Base-by-base conservation (phyloP, 768 basidiomycete genomes). In the Hericium coralloides region DNA sequence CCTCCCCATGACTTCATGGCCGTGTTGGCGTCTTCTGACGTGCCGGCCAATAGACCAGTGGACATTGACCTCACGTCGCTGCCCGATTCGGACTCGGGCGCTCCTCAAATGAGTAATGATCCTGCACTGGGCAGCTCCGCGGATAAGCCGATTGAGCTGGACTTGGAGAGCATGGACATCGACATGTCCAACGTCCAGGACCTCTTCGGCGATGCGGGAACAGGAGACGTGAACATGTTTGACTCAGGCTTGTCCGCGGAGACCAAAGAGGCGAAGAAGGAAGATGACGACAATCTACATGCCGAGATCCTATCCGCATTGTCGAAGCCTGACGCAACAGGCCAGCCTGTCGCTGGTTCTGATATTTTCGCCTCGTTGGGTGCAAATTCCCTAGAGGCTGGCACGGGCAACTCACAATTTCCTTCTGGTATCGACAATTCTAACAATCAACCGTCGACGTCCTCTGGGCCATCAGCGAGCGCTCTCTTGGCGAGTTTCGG, bases 131-230 rank as follows among this genome's bases (percentile, higher is more conserved):
- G 89, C 14, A 83, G 72, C 64, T 86, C 84, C 6, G 86, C 81
- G 0, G 89, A 92, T 66, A 87, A 87, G 67, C 88, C 89, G 18
- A 90, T 91, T 56, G 89, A 89, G 64, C 76, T 91, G 23, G 87
- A 91, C 66, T 64, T 91, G 55, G 87, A 89, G 52, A 82, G 85
- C 68, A 84, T 88, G 60, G 79, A 85, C 53, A 60, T 60, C 23
- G 82, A 83, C 65, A 84, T 84, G 75, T 59, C 72, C 39, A 66
- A 64, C 43, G 66, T 74, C 3, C 59, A 56, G 4, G 59, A 47
- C 20, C 56, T 54, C 22, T 61, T 61, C 52, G 36, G 55, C 15
- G 49, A 53, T 41, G 12, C 48, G n/a, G 41, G 41, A 17, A 43
- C 41, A 43, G 41, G 31, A 6, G 7, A 31, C 7, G 7, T 31